Evolutionary conservation across 208 protist genomes (phyloP).

Genomic region (Crithidia expoeki): DNA sequence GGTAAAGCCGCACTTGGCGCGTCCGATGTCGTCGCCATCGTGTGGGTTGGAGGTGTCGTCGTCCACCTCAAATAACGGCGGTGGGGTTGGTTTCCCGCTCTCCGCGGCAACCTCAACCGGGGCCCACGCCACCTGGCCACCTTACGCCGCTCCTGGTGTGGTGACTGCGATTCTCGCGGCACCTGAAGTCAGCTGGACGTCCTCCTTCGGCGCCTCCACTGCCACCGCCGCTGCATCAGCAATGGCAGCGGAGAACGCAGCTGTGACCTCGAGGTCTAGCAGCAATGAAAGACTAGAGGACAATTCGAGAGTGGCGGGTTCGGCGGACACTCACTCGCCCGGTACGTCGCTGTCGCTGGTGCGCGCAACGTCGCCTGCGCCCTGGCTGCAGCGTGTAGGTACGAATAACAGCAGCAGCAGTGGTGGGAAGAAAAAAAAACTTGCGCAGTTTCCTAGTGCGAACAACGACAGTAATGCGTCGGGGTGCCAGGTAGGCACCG

Average conservation of each 20-base stretch:
- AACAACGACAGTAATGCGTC: not conserved
- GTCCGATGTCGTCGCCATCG: not conserved
- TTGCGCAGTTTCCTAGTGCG: too few relatives aligned
- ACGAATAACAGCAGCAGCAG: not conserved
- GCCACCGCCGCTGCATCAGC: not conserved
- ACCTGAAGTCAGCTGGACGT: constrained; percentile 30
- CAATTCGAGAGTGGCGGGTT: not conserved
- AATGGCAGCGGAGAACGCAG: not conserved
- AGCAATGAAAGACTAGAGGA: not conserved
- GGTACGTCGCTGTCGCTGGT: not conserved
- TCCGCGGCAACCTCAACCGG: not conserved
- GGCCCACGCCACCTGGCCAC: not conserved
- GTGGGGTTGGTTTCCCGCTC: not conserved
- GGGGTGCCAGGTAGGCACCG: not conserved
- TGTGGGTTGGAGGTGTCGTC: not conserved
- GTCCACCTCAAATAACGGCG: too few relatives aligned
- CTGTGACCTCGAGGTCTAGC: not conserved
- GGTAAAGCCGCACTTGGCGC: constrained; percentile 5
- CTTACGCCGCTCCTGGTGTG: constrained; percentile 10
- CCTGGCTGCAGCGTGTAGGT: constrained; percentile 18
- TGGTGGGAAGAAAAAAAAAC: too few relatives aligned
- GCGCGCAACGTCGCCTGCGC: constrained; percentile 1
- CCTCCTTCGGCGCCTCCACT: constrained; percentile 1
- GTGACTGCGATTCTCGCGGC: constrained; percentile 28
- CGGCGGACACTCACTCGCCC: constrained; percentile 3